A percentile compares a stretch with the other conserved stretches of the same genome.
Evolutionary conservation across 352 stramenopile species (phyloP).

Genomic region (Phytopythium boreale): DNA sequence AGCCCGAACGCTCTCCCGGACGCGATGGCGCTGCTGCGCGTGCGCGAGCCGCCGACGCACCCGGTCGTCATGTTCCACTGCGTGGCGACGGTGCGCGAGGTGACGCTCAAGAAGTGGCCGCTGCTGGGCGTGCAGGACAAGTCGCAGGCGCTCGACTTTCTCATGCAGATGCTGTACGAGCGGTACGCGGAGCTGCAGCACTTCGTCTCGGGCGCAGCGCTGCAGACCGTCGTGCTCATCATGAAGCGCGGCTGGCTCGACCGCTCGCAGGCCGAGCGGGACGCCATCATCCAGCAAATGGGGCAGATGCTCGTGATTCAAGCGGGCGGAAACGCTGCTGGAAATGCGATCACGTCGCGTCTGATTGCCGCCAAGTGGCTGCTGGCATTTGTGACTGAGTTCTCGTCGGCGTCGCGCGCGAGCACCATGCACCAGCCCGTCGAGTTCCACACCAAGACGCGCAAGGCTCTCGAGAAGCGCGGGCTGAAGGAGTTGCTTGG

Average conservation of each 20-base stretch:
- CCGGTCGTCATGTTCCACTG: constrained; percentile 82
- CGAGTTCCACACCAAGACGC: constrained; percentile 79
- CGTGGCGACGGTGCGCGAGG: constrained; percentile 69
- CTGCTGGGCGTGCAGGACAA: constrained; percentile 43
- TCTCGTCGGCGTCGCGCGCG: constrained; percentile 71
- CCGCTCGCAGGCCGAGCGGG: constrained; percentile 42
- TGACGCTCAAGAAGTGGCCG: constrained; percentile 68
- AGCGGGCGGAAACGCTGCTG: constrained; percentile 2
- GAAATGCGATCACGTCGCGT: constrained; percentile 28
- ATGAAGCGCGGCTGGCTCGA: constrained; percentile 85
- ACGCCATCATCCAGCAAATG: constrained; percentile 72
- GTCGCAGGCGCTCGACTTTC: constrained; percentile 56
- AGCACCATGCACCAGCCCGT: constrained; percentile 81
- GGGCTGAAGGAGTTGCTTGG: constrained; percentile 60
- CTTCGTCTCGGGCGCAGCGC: constrained; percentile 57
- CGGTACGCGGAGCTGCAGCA: constrained; percentile 42
- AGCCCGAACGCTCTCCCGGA: constrained; percentile 63
- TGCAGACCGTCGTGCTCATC: constrained; percentile 73
- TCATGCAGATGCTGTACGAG: constrained; percentile 80
- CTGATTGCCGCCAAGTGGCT: constrained; percentile 80
- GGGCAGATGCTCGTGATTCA: constrained; percentile 43
- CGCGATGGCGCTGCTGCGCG: constrained; percentile 48
- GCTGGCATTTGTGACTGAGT: constrained; percentile 82
- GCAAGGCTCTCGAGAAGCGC: constrained; percentile 54
- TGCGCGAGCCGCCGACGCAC: constrained; percentile 24